phyloP scores from a whole-genome alignment of 2,329 filamentous ascomycete genomes.

The Botrytis byssoidea region DNA sequence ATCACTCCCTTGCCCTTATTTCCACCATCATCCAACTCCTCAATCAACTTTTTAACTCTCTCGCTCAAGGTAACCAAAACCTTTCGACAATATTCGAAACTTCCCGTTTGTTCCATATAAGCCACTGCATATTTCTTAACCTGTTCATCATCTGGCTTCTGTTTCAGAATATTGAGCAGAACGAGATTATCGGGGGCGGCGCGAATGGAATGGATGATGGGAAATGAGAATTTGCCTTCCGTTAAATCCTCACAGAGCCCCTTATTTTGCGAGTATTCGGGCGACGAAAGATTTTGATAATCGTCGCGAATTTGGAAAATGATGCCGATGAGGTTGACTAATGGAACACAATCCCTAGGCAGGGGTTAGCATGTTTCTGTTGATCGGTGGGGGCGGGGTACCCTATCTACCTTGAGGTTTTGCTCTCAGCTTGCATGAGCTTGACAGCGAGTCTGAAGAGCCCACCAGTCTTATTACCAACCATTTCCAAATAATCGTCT shows the following conservation, averaged over 20 bases:
- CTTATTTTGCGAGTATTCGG: conserved; percentile 83
- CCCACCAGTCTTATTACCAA: conserved; percentile 85
- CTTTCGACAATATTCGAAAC: conserved; percentile 78
- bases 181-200: conserved; percentile 71
- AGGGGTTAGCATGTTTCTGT: conserved; percentile 5
- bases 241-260: conserved; percentile 93
- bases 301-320: conserved; percentile 92
- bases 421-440: conserved; percentile 77
- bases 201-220: conserved; percentile 90
- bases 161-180: conserved; percentile 87
- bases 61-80: conserved; percentile 64
- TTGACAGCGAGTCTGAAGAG: conserved; percentile 82
- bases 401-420: conserved; percentile 44
- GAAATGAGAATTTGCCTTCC: conserved; percentile 96
- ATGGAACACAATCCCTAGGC: conserved; percentile 67
- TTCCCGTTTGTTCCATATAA: conserved; percentile 89
- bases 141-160: conserved; percentile 81
- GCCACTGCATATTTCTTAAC: conserved; percentile 88
- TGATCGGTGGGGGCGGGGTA: conserved; percentile 13
- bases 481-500: conserved; percentile 93
- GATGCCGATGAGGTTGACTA: conserved; percentile 81
- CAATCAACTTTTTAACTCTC: conserved; percentile 61
- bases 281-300: conserved; percentile 79
- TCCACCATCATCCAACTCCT: conserved; percentile 59
- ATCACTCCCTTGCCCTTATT: conserved; percentile 58